Percentiles rank a stretch among this genome's conserved stretches.
Conservation (phyloP, 2,329 filamentous ascomycete genomes). For the Stromatinia cepivora region DNA sequence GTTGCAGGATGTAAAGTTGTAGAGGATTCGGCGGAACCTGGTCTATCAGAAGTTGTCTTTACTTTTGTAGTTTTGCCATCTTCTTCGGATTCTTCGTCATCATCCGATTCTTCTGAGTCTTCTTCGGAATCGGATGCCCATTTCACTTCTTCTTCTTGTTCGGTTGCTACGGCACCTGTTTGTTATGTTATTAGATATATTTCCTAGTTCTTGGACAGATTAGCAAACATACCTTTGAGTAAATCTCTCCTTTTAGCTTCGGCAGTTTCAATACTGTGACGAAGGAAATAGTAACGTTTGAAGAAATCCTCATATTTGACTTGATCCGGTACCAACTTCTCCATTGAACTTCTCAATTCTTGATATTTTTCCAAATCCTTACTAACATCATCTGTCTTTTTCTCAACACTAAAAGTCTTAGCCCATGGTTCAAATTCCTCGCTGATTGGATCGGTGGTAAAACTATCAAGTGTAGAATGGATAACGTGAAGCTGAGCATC, state of each 20-base stretch:
- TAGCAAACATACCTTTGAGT: conserved; percentile 69
- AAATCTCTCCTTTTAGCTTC: conserved; percentile 86
- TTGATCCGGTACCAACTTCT: conserved; percentile 88
- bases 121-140: conserved; percentile 71
- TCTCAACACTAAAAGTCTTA: conserved; percentile 73
- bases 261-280: conserved; percentile 89
- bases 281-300: conserved; percentile 92
- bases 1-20: conserved; percentile 59
- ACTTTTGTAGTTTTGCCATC: conserved; percentile 19
- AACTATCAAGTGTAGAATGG: conserved; percentile 79
- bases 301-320: conserved; percentile 92
- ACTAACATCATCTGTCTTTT: conserved; percentile 81
- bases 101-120: conserved; percentile 45
- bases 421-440: conserved; percentile 75
- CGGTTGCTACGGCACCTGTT: conserved; percentile 54
- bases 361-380: conserved; percentile 81
- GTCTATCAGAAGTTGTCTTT: conserved; percentile 40
- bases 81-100: background rate
- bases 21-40: conserved; percentile 55
- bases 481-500: conserved; percentile 96
- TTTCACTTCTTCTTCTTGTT: conserved; percentile 65
- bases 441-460: conserved; percentile 76
- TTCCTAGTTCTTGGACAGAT: background rate
- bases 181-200: background rate
- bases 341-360: conserved; percentile 86